phyloP scores from a whole-genome alignment of 2,329 filamentous ascomycete genomes.

The Calonectria hawksworthii region DNA sequence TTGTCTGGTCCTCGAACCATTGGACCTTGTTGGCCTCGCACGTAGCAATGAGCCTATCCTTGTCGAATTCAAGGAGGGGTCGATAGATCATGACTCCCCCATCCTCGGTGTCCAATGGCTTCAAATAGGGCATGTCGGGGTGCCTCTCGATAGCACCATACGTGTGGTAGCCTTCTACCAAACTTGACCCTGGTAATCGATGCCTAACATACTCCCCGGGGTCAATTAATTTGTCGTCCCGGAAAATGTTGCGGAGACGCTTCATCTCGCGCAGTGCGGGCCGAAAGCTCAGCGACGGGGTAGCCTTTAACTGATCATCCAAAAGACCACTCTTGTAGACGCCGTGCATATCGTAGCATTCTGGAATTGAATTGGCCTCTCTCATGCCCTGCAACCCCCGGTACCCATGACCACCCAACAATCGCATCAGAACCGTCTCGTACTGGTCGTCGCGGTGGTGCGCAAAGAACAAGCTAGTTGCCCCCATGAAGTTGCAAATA shows the following conservation, averaged over 20 bases:
- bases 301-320: slow-evolving; percentile 57
- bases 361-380: slow-evolving; percentile 78
- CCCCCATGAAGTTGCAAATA: slow-evolving; percentile 65
- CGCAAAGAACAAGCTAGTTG: slow-evolving; percentile 78
- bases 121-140: slow-evolving; percentile 49
- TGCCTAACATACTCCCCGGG: slow-evolving; percentile 23
- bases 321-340: slow-evolving; percentile 75
- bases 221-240: slow-evolving; percentile 45
- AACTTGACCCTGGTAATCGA: slow-evolving; percentile 35
- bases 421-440: slow-evolving; percentile 87
- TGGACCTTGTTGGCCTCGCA: slow-evolving; percentile 76
- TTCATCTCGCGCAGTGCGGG: slow-evolving; percentile 48
- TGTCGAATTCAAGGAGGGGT: slow-evolving; percentile 78
- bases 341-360: slow-evolving; percentile 82
- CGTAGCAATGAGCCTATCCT: slow-evolving; percentile 80
- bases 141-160: slow-evolving; percentile 34
- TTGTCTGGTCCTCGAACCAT: slow-evolving; percentile 91
- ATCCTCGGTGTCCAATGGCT: slow-evolving; percentile 64
- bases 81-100: slow-evolving; percentile 78
- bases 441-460: slow-evolving; percentile 94
- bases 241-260: slow-evolving; percentile 47
- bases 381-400: slow-evolving; percentile 81
- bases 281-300: slow-evolving; percentile 57
- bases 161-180: slow-evolving; percentile 47
- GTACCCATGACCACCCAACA: slow-evolving; percentile 76